Conservation (phyloP, 129 eudicot species). For the Glebionis coronaria region DNA sequence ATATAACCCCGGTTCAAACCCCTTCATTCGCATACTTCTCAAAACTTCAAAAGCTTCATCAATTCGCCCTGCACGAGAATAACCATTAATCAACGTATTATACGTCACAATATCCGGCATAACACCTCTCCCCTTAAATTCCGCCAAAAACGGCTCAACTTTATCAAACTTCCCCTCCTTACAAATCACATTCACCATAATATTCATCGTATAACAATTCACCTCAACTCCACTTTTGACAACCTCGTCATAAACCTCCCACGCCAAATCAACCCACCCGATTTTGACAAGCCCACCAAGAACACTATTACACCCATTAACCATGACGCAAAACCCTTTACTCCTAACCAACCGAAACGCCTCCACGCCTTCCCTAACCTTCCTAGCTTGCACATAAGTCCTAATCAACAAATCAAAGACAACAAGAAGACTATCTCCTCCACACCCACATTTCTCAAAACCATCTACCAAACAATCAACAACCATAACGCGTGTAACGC, state of each 20-base stretch:
- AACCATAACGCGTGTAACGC: conserved; percentile 47
- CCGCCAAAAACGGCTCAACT: conserved; percentile 34
- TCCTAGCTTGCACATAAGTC: conserved; percentile 86
- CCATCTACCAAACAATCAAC: conserved; percentile 51
- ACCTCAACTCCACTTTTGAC: conserved; percentile 35
- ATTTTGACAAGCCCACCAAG: conserved; percentile 83
- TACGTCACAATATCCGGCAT: conserved; percentile 69
- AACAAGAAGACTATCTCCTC: conserved; percentile 27
- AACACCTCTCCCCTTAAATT: conserved; percentile 57
- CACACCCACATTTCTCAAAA: conserved; percentile 26
- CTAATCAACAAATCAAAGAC: conserved; percentile 74
- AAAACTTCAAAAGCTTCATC: conserved; percentile 53
- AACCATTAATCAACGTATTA: conserved; percentile 66
- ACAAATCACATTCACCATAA: conserved; percentile 76
- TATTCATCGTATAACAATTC: conserved; percentile 63
- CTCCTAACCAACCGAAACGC: conserved; percentile 38
- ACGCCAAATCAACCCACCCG: conserved; percentile 75
- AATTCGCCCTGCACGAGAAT: conserved; percentile 48
- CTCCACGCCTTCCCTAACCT: conserved; percentile 72
- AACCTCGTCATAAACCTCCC: conserved; percentile 52
- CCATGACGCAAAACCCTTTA: conserved; percentile 46
- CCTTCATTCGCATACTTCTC: conserved; percentile 39
- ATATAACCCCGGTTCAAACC: conserved; percentile 49
- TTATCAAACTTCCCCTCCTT: conserved; percentile 49
- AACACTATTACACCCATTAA: conserved; percentile 70